Base-by-base conservation (phyloP, 2,329 filamentous ascomycete genomes). In the Phialophora tarda region DNA sequence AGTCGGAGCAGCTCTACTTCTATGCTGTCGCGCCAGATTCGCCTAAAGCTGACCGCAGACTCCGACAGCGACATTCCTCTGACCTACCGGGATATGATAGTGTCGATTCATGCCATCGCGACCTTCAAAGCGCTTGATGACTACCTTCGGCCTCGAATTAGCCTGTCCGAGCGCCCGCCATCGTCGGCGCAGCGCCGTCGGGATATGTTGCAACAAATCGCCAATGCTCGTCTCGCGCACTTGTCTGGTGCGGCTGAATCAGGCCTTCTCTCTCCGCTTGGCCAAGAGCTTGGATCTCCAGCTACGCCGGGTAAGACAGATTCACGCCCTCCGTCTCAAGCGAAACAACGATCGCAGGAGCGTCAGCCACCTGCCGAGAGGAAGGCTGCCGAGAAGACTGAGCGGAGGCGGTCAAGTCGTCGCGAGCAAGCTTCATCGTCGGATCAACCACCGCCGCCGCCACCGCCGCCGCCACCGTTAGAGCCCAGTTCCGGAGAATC, bases 81-180 rank as follows among this genome's bases (percentile, higher is more conserved):
- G 41, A 84, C 90, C 0, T 98, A 96, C 76, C 87, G 91, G 24
- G 97, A 94, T 72, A 96, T 99, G 69, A 97, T 97, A 90, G 95
- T 99, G 0, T 96, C 93, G 0, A 99, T 99, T 64, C 95, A 99
- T 77, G 95, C 95, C 17, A 98, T 99, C 74, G 94, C 95, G 2
- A 98, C 93, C 0, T 98, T 99, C 82, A 98, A 97, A 77, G 91
- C 94, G 0, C 82, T 99, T 26, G 95, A 98, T 75, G 95, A 99
- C 76, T 99, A 98, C 77, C 84, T 99, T 51, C 89, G 95, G 44
- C 95, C 95, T 7, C 87, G 94, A 67, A 96, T 99, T 66, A 92
- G 85, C 73, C 77, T 95, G 14, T 88, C 91, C 2, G 93, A 97
- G 69, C 87, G 91, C 23, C 87, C 91, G 12, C 87, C 91, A 12